phyloP scores from a whole-genome alignment of 2,329 filamentous ascomycete genomes.

The Phyllosticta citribraziliensis region DNA sequence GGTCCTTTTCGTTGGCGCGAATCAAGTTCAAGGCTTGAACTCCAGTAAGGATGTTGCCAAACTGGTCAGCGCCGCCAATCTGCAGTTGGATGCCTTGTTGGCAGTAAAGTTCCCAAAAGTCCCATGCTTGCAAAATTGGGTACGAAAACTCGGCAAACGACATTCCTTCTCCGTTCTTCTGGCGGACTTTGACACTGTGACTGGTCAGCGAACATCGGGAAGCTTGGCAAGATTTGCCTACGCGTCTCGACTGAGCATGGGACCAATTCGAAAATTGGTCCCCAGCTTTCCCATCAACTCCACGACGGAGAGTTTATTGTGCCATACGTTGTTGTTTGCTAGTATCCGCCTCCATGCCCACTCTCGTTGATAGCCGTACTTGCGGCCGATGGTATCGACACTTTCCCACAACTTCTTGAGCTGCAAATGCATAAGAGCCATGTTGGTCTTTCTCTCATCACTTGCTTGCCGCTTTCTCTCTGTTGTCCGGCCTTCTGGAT shows the following conservation, averaged over 20 bases:
- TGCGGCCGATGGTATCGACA: conserved; percentile 55
- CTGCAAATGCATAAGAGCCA: conserved; percentile 59
- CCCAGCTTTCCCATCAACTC: conserved; percentile 71
- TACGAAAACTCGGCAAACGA: conserved; percentile 90
- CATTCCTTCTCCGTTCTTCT: conserved; percentile 84
- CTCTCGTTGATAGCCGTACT: conserved; percentile 53
- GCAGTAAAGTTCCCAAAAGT: conserved; percentile 84
- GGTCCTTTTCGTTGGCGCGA: conserved; percentile 43
- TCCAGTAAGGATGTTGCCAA: conserved; percentile 87
- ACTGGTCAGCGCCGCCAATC: conserved; percentile 92
- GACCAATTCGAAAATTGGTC: conserved; percentile 62
- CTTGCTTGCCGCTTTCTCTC: conserved; percentile 47
- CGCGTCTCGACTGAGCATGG: conserved; percentile 84
- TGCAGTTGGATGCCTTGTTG: conserved; percentile 62
- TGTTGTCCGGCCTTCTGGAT: conserved; percentile 61
- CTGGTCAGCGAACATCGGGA: conserved; percentile 14
- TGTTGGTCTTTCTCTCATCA: conserved; percentile 51
- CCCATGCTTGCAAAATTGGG: conserved; percentile 88
- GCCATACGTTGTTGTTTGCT: conserved; percentile 78
- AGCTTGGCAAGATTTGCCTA: conserved; percentile 38
- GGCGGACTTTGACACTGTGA: conserved; percentile 63
- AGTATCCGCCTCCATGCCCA: conserved; percentile 59
- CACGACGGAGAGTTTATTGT: conserved; percentile 59
- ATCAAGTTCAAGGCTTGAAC: conserved; percentile 76
- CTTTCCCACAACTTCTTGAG: conserved; percentile 64